Evolutionary conservation across 371 early-diverging fungal genomes (phyloP).

Genomic region (Mortierella polycephala): DNA sequence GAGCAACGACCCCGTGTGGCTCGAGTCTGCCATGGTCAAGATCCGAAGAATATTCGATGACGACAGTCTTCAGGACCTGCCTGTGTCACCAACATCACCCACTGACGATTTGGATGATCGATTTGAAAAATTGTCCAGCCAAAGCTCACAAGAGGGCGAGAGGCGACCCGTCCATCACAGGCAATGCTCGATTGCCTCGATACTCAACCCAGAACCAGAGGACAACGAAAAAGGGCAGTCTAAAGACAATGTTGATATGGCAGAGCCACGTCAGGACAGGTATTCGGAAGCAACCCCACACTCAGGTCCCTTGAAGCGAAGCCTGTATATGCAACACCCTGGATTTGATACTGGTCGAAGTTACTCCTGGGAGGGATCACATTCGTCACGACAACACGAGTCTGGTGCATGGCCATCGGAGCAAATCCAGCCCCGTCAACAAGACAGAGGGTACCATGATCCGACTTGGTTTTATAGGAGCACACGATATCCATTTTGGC

Average conservation of each 20-base stretch:
- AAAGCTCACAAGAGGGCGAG: constrained; percentile 6
- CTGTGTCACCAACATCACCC: constrained; percentile 24
- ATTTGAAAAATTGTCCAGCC: constrained; percentile 6
- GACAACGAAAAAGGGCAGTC: neutral
- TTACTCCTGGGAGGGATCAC: no score
- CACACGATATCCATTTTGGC: constrained; percentile 38
- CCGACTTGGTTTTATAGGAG: constrained; percentile 23
- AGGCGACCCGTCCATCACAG: constrained; percentile 30
- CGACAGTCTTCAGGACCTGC: constrained; percentile 23
- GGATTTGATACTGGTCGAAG: no score
- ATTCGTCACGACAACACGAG: no score
- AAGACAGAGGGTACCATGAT: constrained; percentile 11
- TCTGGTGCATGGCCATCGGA: no score
- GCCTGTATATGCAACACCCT: no score
- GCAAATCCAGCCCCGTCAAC: neutral
- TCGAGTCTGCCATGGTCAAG: constrained; percentile 31
- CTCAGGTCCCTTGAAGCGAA: neutral
- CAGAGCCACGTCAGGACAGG: neutral
- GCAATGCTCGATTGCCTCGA: constrained; percentile 44
- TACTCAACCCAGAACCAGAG: constrained; percentile 36
- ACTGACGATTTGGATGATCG: constrained; percentile 15
- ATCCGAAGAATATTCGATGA: constrained; percentile 35
- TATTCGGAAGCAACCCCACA: neutral
- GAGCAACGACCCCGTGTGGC: constrained; percentile 28
- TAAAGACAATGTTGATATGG: neutral